A percentile compares a stretch with the other conserved stretches of the same genome.
phyloP scores from a whole-genome alignment of 306 rosid species.

The Chamaecrista fasciculata region DNA sequence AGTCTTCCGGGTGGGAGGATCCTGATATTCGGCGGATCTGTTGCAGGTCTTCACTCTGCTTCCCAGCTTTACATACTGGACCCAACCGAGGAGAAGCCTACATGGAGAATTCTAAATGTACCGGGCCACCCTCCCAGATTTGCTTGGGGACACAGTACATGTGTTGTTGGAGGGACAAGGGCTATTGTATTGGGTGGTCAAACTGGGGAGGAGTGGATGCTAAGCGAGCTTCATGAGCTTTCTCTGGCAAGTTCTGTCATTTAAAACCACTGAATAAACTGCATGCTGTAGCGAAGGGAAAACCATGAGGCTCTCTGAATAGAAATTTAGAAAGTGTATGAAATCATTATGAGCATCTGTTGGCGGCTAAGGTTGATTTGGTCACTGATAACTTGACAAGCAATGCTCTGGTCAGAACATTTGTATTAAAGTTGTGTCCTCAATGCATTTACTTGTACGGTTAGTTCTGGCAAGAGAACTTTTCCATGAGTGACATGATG shows the following conservation, averaged over 20 bases:
- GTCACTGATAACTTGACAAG: slow-evolving; percentile 42
- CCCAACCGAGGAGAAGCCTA: slow-evolving; percentile 96
- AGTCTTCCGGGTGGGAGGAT: slow-evolving; percentile 98
- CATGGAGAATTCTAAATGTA: slow-evolving; percentile 94
- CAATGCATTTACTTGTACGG: slow-evolving; percentile 43
- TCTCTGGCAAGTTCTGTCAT: slow-evolving; percentile 78
- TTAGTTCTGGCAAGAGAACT: slow-evolving; percentile 62
- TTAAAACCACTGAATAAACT: slow-evolving; percentile 42
- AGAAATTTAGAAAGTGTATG: slow-evolving; percentile 30
- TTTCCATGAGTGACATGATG: slow-evolving; percentile 47
- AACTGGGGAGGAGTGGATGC: slow-evolving; percentile 99
- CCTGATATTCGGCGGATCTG: slow-evolving; percentile 95
- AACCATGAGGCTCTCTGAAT: slow-evolving; percentile 32
- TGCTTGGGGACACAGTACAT: slow-evolving; percentile 99
- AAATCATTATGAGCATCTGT: slow-evolving; percentile 38
- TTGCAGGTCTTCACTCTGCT: slow-evolving; percentile 99
- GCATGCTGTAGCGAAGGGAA: slow-evolving; percentile 34
- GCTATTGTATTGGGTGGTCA: slow-evolving; percentile 98
- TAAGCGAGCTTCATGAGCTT: slow-evolving; percentile 95
- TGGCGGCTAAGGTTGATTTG: slow-evolving; percentile 39
- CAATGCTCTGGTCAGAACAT: slow-evolving; percentile 49
- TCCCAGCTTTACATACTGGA: slow-evolving; percentile 96
- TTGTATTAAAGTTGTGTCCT: slow-evolving; percentile 37
- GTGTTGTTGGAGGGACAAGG: slow-evolving; percentile 98
- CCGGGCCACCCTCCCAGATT: slow-evolving; percentile 95